Conservation (phyloP, 225 moss, liverwort and hornwort genomes). For the Marchantia paleacea region DNA sequence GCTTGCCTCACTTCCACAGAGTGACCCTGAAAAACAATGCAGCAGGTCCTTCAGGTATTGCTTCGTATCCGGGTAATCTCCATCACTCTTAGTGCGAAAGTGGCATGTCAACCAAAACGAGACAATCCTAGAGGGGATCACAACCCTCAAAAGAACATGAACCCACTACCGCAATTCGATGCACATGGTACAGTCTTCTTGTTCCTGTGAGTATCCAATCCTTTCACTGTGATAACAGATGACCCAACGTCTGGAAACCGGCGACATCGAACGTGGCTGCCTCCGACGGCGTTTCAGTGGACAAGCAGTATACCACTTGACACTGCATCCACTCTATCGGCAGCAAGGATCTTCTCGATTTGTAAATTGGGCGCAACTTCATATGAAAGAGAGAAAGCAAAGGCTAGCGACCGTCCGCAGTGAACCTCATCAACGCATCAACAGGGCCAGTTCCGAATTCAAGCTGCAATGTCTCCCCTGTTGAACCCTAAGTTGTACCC, state of each 20-base stretch:
- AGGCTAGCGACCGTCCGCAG: slow-evolving; percentile 17
- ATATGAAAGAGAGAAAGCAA: neutral
- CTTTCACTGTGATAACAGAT: neutral
- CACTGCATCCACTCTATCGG: neutral
- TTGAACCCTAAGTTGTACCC: neutral
- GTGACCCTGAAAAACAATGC: slow-evolving; percentile 64
- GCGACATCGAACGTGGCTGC: neutral
- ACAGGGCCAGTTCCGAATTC: slow-evolving; percentile 9
- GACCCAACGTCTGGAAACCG: slow-evolving; percentile 1
- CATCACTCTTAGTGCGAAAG: neutral
- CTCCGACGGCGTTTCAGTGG: neutral
- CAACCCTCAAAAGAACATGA: neutral
- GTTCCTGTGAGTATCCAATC: slow-evolving; percentile 12
- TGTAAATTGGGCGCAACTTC: neutral
- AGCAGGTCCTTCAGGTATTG: slow-evolving; percentile 18
- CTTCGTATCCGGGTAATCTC: slow-evolving; percentile 4
- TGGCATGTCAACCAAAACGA: slow-evolving; percentile 1
- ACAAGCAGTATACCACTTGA: neutral
- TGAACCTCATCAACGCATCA: neutral
- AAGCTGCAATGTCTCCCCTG: slow-evolving; percentile 6
- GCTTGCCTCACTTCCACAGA: slow-evolving; percentile 92
- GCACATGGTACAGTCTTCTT: neutral
- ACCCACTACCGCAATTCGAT: slow-evolving; percentile 14
- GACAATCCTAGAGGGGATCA: slow-evolving; percentile 9
- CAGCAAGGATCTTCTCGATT: neutral